Conservation (phyloP, 805 yeast genomes). For the Candida taoyuanica region DNA sequence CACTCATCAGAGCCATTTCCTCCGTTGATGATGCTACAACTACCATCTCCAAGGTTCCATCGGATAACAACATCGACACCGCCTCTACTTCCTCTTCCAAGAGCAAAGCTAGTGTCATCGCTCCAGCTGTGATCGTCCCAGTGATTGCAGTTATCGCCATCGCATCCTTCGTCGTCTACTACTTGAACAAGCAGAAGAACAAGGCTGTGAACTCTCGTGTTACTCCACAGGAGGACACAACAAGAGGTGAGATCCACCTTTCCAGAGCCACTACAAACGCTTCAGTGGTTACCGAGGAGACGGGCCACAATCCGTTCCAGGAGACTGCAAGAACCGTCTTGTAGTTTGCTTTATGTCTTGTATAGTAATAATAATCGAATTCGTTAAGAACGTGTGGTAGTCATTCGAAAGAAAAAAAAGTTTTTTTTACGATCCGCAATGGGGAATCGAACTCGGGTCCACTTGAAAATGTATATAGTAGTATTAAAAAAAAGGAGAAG, state of each 20-base stretch:
- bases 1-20: slow-evolving; percentile 35
- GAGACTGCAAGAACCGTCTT: slow-evolving; percentile 28
- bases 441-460: too few relatives aligned
- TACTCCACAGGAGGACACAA: background rate
- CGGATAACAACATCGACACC: slow-evolving; percentile 31
- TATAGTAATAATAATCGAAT: too few relatives aligned
- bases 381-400: too few relatives aligned
- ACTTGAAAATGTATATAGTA: background rate
- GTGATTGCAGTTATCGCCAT: slow-evolving; percentile 31
- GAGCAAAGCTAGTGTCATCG: slow-evolving; percentile 30
- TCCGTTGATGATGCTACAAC: slow-evolving; percentile 29
- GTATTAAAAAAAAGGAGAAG: background rate
- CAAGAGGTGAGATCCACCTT: slow-evolving; percentile 21
- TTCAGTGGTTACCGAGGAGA: slow-evolving; percentile 23
- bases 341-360: slow-evolving; percentile 1
- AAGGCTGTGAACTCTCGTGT: background rate
- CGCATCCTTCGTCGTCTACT: slow-evolving; percentile 29
- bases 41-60: slow-evolving; percentile 34
- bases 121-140: slow-evolving; percentile 42
- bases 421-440: too few relatives aligned
- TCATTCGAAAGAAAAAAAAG: too few relatives aligned
- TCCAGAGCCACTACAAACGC: slow-evolving; percentile 24
- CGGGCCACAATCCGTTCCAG: slow-evolving; percentile 26
- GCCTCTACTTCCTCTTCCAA: slow-evolving; percentile 14
- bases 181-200: slow-evolving; percentile 26